Percentiles rank a stretch among this genome's conserved stretches.
These are phyloP conservation scores for Atalantia buxifolia DNA, from an alignment of 345 rosid species.

Conservation along the genomic window DNA sequence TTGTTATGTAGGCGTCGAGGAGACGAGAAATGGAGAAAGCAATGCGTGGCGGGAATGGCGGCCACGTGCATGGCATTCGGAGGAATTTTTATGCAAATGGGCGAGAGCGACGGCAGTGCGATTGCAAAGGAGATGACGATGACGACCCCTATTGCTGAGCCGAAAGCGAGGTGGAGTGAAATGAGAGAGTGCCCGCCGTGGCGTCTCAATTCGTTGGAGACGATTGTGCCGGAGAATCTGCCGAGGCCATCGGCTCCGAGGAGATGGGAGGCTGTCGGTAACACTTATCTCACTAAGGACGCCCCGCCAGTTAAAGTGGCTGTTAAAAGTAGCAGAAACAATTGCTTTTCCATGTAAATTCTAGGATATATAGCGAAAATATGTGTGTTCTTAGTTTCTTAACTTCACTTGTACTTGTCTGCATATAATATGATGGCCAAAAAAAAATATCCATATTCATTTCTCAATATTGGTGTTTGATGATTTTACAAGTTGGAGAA, in stretches of 20 bases:
- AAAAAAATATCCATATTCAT: too few species aligned
- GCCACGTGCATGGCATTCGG: conserved; percentile 29
- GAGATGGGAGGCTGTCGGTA: conserved; percentile 38
- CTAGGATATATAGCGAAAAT: too few species aligned
- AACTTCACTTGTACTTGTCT: too few species aligned
- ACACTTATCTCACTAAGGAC: neutral
- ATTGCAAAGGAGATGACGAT: too few species aligned
- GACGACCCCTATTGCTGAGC: neutral
- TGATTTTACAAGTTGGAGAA: too few species aligned
- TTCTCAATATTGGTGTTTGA: too few species aligned
- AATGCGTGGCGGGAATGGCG: conserved; percentile 26
- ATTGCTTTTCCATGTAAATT: neutral
- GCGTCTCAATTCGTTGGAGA: conserved; percentile 42
- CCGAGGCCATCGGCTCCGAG: conserved; percentile 41
- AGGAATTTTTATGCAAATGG: neutral
- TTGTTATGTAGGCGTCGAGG: conserved; percentile 11
- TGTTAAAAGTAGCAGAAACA: neutral
- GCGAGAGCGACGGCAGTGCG: neutral
- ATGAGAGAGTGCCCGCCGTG: conserved; percentile 55
- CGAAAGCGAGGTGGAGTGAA: conserved; percentile 46
- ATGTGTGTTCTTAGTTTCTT: too few species aligned
- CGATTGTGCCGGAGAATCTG: conserved; percentile 64
- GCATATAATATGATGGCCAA: too few species aligned
- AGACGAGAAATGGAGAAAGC: conserved; percentile 28
- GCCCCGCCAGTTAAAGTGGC: conserved; percentile 29